Percentiles rank a stretch among this genome's conserved stretches.
Evolutionary conservation across 2,329 filamentous ascomycete species (phyloP).

Genomic region (Hypoxylon sp.): DNA sequence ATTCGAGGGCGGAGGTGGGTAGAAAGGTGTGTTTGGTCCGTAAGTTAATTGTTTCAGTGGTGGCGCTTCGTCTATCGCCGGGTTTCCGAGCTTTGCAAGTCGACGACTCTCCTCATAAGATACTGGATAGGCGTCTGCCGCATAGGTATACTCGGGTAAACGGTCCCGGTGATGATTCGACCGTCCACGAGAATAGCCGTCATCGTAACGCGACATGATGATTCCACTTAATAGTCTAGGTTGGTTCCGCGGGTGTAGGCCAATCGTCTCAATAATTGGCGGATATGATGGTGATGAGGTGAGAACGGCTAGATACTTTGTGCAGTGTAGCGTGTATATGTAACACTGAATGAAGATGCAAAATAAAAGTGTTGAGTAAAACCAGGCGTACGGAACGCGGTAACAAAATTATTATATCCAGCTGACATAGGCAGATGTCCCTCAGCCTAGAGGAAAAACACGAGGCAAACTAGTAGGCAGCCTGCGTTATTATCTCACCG

Average conservation of each 20-base stretch:
- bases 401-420: constrained; percentile 16
- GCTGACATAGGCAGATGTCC: constrained; percentile 2
- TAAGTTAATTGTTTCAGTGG: constrained; percentile 44
- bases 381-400: constrained; percentile 2
- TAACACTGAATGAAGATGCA: constrained; percentile 14
- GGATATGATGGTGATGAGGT: constrained; percentile 1
- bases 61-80: constrained; percentile 30
- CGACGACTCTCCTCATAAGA: constrained; percentile 28
- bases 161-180: constrained; percentile 26
- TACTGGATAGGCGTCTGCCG: constrained; percentile 20
- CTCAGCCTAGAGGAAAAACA: constrained; percentile 9
- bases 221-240: too few relatives aligned
- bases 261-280: constrained; percentile 5
- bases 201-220: constrained; percentile 43
- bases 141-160: constrained; percentile 34
- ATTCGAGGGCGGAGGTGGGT: constrained; percentile 34
- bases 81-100: constrained; percentile 33
- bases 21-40: constrained; percentile 53
- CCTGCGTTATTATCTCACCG: constrained; percentile 27
- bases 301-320: constrained; percentile 9
- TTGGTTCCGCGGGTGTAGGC: constrained; percentile 10
- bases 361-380: constrained; percentile 1
- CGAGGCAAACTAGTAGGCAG: constrained; percentile 9
- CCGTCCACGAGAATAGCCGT: constrained; percentile 35
- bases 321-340: constrained; percentile 6